phyloP scores from a whole-genome alignment of 169 alveolate species.

The Sarcocystis neurona region DNA sequence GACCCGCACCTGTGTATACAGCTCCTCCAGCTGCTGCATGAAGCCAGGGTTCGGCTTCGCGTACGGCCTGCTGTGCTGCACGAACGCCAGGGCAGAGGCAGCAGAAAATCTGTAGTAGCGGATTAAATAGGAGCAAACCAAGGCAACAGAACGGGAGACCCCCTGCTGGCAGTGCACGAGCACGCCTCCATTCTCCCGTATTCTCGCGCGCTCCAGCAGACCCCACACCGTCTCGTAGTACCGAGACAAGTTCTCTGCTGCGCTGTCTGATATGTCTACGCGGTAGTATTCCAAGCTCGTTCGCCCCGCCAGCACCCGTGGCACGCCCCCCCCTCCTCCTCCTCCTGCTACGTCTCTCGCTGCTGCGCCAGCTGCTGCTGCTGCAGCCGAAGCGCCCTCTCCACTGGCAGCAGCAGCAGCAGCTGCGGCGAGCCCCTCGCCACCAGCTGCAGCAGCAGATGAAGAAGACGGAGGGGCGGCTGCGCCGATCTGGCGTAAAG shows the following conservation, averaged over 20 bases:
- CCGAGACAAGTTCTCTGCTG: slow-evolving; percentile 54
- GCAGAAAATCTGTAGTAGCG: slow-evolving; percentile 72
- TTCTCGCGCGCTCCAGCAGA: slow-evolving; percentile 58
- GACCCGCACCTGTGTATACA: slow-evolving; percentile 12
- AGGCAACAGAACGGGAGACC: slow-evolving; percentile 80
- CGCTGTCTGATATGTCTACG: slow-evolving; percentile 58
- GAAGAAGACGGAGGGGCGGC: background rate
- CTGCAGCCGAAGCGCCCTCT: background rate
- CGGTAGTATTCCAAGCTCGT: slow-evolving; percentile 57
- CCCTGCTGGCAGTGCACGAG: slow-evolving; percentile 85
- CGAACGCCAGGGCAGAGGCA: slow-evolving; percentile 75
- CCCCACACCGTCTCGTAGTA: slow-evolving; percentile 57
- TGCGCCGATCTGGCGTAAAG: background rate
- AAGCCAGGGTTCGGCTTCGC: slow-evolving; percentile 84
- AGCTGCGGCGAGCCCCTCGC: background rate
- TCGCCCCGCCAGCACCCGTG: too few relatives aligned
- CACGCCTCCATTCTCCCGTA: slow-evolving; percentile 74
- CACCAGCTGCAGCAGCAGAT: background rate
- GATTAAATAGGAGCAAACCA: slow-evolving; percentile 81
- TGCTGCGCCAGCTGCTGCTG: too few relatives aligned
- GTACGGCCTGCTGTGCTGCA: slow-evolving; percentile 72
- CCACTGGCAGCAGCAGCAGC: background rate
- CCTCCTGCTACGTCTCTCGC: too few relatives aligned
- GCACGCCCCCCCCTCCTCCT: too few relatives aligned
- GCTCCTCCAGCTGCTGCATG: slow-evolving; percentile 66